phyloP scores from a whole-genome alignment of 129 eudicot species.

The Apium graveolens region DNA sequence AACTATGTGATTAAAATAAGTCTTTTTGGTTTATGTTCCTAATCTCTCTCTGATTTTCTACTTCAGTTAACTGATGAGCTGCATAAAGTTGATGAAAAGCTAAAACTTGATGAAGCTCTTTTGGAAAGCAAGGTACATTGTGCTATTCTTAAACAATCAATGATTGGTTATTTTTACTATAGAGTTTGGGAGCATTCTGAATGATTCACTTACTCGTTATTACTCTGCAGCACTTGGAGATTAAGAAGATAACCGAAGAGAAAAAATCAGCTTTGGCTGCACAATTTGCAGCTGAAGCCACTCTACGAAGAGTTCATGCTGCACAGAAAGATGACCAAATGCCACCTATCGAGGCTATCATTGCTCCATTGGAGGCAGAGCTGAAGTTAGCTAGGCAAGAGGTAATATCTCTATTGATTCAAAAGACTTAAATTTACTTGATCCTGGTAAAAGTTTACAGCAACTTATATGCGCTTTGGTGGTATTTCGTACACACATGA shows the following conservation, averaged over 20 bases:
- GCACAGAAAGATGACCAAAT: constrained; percentile 91
- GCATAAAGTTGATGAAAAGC: constrained; percentile 63
- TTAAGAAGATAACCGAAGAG: constrained; percentile 72
- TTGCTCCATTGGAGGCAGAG: constrained; percentile 91
- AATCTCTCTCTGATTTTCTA: background rate
- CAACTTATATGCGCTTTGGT: background rate
- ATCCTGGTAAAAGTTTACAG: background rate
- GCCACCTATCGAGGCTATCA: constrained; percentile 94
- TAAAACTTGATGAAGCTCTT: constrained; percentile 65
- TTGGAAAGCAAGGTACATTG: constrained; percentile 78
- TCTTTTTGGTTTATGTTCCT: background rate
- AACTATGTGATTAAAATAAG: background rate
- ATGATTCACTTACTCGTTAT: background rate
- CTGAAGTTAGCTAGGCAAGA: constrained; percentile 68
- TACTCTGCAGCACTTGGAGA: constrained; percentile 61
- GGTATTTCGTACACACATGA: background rate
- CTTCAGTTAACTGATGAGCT: constrained; percentile 59
- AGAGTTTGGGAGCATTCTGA: background rate
- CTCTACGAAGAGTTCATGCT: constrained; percentile 93
- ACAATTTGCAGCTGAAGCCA: constrained; percentile 96
- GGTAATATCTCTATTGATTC: constrained; percentile 30
- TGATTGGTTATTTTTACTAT: background rate
- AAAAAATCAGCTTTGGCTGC: constrained; percentile 81
- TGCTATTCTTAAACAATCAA: background rate
- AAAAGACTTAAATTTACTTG: too few species aligned